Evolutionary conservation across 2,329 filamentous ascomycete species (phyloP), one percentile per base, ranked within the genome.

Genomic region (Talaromyces sp.): DNA sequence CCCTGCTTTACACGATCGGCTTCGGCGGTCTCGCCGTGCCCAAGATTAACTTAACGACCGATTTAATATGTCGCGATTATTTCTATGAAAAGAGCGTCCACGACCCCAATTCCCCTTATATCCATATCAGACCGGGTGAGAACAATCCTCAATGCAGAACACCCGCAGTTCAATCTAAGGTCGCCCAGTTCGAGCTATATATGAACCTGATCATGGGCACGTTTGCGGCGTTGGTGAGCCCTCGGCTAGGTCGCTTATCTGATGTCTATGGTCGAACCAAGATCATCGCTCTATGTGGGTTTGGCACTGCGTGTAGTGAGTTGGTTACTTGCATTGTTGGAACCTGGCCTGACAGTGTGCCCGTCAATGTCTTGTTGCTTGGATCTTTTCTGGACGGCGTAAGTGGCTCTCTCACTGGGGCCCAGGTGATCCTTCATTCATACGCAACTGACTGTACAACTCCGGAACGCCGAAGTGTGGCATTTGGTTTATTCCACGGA

Each of bases 381-480:
- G 90, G 90, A 9, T 84, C 86, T 32, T 78, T 89, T 9, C 79
- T 92, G 41, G 94, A 99, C 67, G 94, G 94, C 4, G 67, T 96
- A 4, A 86, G 86, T 9, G 94, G 94, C 7, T 96, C 92, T 0
- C 96, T 97, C 69, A 96, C 91, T 1, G 85, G 90, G 0, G 88
- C 87, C 24, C 88, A 88, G 77, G 86, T 88, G 41, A 77, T 96
- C 52, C 86, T 85, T 19, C 87, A 95, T 70, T 91, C 93, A 0
- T 99, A 97, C 71, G 87, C 89, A 11, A 87, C 90, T 36, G 94
- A 99, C 71, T 96, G 91, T 72, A 93, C 91, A 0, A 79, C 88
- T 3, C 89, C 91, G 0, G 87, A 89, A 27, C 85, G 84, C 65
- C 86, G 94, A 17, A 89, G 88, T 54, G 88, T 96, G 7, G 85